Base-by-base conservation (phyloP, 352 stramenopile species). In the Pythium biforme region DNA sequence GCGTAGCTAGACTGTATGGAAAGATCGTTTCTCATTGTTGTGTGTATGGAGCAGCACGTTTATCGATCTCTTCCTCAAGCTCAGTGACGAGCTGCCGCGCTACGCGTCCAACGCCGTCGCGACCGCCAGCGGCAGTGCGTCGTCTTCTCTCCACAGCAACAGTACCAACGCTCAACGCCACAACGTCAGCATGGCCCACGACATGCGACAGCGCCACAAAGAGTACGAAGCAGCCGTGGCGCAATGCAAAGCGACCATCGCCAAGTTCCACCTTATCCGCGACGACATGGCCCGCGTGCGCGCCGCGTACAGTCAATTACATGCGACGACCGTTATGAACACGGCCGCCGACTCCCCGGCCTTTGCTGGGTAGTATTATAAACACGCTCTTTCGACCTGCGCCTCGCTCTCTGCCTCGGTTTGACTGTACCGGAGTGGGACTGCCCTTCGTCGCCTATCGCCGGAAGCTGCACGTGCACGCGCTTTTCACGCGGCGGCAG, bases 21-120 rank as follows among this genome's bases (percentile, higher is more conserved):
- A n/a, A n/a, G n/a, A n/a, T n/a, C n/a, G n/a, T n/a, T n/a, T n/a
- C n/a, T n/a, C n/a, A n/a, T n/a, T n/a, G 31, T 37, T 12, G n/a
- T 22, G 8, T 55, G 20, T 10, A 1, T 60, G 20, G 1, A 8
- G 27, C 26, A 81, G 73, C 4, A 68, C 69, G 8, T 81, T 86
- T 56, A 74, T 86, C 22, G 68, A 79, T 27, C 46, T 86, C n/a
- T 83, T 88, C 33, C 60, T 70, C 27, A 76, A 79, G 59, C 66
- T 87, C 40, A 77, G 75, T 10, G 66, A 74, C 25, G 62, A 79
- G 51, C 55, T 86, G 0, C 75, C 73, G 20, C 64, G 62, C 15
- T 73, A 73, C 47, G 41, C 59, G 2, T 59, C 65, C 0, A 48
- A 12, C 15, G n/a, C 53, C 4, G 33, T 62, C 2, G 48, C 46